A percentile compares a stretch with the other conserved stretches of the same genome.
These are phyloP conservation scores for Amphicarpaea edgeworthii DNA, from an alignment of 306 rosid species.

Conservation along the genomic window DNA sequence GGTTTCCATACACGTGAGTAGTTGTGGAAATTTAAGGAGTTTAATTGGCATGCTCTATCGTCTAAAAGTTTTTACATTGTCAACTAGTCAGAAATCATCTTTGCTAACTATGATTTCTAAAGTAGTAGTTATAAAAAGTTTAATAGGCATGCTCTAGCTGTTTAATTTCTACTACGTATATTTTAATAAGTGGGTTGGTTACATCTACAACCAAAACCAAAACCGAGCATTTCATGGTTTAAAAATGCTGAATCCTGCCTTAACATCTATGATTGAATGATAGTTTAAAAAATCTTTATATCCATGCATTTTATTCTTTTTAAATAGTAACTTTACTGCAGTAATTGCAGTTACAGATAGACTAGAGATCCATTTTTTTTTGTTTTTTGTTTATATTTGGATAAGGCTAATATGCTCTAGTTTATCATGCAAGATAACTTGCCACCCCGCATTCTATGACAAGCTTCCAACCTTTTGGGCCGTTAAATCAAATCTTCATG, in stretches of 20 bases:
- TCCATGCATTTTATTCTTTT: not conserved
- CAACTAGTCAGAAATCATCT: no score
- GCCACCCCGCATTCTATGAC: constrained; percentile 94
- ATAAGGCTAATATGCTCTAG: constrained; percentile 59
- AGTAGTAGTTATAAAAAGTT: not conserved
- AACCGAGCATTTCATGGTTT: not conserved
- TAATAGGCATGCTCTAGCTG: no score
- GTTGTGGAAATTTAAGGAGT: no score
- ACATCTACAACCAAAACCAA: not conserved
- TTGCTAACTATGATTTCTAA: no score
- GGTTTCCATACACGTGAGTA: no score
- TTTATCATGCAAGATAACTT: constrained; percentile 76
- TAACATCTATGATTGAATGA: not conserved
- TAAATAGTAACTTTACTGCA: not conserved
- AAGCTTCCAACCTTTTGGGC: constrained; percentile 98
- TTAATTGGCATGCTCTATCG: no score
- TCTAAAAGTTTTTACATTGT: no score
- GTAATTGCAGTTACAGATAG: not conserved
- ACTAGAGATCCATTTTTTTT: constrained; percentile 26
- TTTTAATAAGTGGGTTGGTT: no score
- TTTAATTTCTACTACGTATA: no score
- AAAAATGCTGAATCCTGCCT: not conserved
- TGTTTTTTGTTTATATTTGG: constrained; percentile 35
- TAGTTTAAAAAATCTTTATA: not conserved
- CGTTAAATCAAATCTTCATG: constrained; percentile 84